These are phyloP conservation scores for Lojkania enalia DNA, from an alignment of 2,329 filamentous ascomycete species.

Conservation along the genomic window DNA sequence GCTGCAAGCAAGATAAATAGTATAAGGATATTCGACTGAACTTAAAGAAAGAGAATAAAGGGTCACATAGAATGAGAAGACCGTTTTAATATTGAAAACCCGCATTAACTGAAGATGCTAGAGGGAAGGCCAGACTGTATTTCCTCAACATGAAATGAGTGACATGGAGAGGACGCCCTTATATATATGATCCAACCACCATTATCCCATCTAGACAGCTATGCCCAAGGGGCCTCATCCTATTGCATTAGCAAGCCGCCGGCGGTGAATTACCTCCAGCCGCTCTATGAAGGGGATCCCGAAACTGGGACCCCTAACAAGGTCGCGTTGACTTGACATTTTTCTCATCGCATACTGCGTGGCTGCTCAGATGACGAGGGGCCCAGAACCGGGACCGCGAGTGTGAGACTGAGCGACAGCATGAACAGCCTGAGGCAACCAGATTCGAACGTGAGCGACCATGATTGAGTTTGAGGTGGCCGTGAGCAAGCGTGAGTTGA, in stretches of 20 bases:
- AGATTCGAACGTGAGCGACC: slow-evolving; percentile 8
- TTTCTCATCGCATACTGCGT: slow-evolving; percentile 8
- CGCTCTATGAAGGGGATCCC: slow-evolving; percentile 8
- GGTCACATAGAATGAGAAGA: slow-evolving; percentile 8
- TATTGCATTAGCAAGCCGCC: slow-evolving; percentile 9
- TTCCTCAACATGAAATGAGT: slow-evolving; percentile 5
- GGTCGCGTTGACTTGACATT: slow-evolving; percentile 8
- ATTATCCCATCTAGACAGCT: slow-evolving; percentile 7
- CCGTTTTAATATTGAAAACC: slow-evolving; percentile 3
- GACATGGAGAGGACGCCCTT: slow-evolving; percentile 1
- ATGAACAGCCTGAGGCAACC: slow-evolving; percentile 6
- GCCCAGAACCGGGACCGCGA: slow-evolving; percentile 9
- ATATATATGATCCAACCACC: slow-evolving; percentile 8
- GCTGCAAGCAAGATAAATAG: slow-evolving; percentile 9
- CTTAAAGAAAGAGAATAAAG: slow-evolving; percentile 9
- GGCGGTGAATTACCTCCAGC: slow-evolving; percentile 8
- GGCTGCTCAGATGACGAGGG: slow-evolving; percentile 11
- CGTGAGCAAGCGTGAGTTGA: slow-evolving; percentile 18
- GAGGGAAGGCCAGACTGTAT: slow-evolving; percentile 6
- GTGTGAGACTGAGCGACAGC: slow-evolving; percentile 7
- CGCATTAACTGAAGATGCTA: slow-evolving; percentile 7
- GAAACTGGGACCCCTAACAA: slow-evolving; percentile 8
- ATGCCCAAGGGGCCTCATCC: slow-evolving; percentile 9
- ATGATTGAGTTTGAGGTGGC: slow-evolving; percentile 12
- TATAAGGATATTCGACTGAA: slow-evolving; percentile 7